Conservation (phyloP, 257 asterid genomes). For the Nicotiana undulata region DNA sequence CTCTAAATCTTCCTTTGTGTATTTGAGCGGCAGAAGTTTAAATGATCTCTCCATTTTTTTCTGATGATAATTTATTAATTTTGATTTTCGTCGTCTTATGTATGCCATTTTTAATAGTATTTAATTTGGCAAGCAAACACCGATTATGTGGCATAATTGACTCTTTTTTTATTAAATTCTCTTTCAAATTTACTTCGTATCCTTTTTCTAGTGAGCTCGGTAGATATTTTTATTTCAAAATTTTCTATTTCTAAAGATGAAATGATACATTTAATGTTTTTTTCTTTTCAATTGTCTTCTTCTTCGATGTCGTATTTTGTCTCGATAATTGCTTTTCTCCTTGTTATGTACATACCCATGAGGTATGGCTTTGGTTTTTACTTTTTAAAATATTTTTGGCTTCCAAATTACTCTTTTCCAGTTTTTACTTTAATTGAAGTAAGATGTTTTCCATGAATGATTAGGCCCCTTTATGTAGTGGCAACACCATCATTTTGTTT, state of each 20-base stretch:
- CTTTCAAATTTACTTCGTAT: background rate
- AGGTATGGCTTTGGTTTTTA: background rate
- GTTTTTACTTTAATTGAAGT: conserved; percentile 36
- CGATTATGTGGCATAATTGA: background rate
- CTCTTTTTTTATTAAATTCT: background rate
- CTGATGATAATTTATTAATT: background rate
- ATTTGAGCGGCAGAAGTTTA: background rate
- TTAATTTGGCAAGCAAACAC: background rate
- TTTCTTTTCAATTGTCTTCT: background rate
- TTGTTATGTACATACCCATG: background rate
- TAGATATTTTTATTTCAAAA: background rate
- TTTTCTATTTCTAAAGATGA: background rate
- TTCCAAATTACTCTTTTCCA: background rate
- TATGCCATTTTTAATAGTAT: background rate
- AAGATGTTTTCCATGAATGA: conserved; percentile 25
- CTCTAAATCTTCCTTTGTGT: background rate
- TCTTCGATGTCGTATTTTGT: background rate
- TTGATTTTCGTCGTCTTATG: background rate
- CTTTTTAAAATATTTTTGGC: background rate
- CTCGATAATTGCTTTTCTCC: background rate
- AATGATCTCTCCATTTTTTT: background rate
- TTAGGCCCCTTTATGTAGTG: conserved; percentile 28
- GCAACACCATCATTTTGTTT: conserved; percentile 41
- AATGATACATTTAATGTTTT: background rate
- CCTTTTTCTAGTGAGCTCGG: no score